Evolutionary conservation across 768 basidiomycete genomes (phyloP).

Genomic region (Mycena epipterygia): DNA sequence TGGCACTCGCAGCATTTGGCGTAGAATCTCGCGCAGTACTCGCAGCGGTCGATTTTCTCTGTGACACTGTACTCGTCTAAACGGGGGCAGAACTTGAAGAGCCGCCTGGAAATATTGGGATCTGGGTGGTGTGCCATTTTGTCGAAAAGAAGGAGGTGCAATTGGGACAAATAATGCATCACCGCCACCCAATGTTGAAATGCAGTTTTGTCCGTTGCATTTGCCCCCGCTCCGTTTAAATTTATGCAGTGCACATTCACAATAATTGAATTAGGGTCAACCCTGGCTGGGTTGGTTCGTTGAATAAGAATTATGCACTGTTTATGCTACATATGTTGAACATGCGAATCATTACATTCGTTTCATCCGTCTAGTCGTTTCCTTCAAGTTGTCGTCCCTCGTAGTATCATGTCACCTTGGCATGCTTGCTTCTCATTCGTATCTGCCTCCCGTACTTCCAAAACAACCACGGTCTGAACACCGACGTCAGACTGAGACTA

Average conservation of each 20-base stretch:
- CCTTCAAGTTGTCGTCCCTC: background rate
- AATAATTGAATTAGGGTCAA: background rate
- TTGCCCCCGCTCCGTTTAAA: no score
- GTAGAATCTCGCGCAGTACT: background rate
- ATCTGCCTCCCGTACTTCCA: constrained; percentile 57
- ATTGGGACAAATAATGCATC: background rate
- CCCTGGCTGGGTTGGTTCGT: no score
- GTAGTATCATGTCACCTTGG: constrained; percentile 25
- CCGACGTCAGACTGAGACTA: background rate
- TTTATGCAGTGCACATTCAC: no score
- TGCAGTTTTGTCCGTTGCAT: background rate
- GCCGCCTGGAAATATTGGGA: background rate
- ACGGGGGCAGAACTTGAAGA: background rate
- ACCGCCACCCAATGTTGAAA: background rate
- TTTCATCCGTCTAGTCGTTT: background rate
- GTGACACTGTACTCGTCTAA: background rate
- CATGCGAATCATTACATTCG: no score
- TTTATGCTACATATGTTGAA: no score
- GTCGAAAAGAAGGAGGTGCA: background rate
- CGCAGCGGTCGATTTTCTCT: background rate
- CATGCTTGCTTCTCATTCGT: constrained; percentile 61
- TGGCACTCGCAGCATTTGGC: constrained; percentile 22
- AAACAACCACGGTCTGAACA: constrained; percentile 51
- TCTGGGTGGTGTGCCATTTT: background rate
- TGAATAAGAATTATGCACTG: no score